phyloP scores from a whole-genome alignment of 2,329 filamentous ascomycete species.

The Diplocarpon rosae region DNA sequence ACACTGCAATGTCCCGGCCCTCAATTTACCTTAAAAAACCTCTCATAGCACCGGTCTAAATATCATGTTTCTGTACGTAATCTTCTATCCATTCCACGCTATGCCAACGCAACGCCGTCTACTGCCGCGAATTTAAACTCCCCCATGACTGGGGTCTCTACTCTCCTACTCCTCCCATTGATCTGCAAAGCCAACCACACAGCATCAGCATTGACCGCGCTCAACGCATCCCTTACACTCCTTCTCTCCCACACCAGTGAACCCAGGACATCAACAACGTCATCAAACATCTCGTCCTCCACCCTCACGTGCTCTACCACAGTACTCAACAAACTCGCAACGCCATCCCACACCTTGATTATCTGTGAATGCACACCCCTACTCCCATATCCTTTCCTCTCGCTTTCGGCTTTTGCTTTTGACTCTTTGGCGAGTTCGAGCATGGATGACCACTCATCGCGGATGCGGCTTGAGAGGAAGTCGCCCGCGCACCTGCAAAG shows the following conservation, averaged over 20 bases:
- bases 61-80: too few relatives aligned
- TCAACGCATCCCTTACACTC: constrained; percentile 46
- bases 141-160: constrained; percentile 33
- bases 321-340: constrained; percentile 45
- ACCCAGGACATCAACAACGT: constrained; percentile 52
- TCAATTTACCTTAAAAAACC: too few relatives aligned
- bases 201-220: constrained; percentile 58
- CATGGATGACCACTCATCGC: constrained; percentile 56
- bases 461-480: constrained; percentile 68
- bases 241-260: constrained; percentile 35
- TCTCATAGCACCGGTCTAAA: too few relatives aligned
- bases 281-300: constrained; percentile 60
- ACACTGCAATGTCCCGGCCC: too few relatives aligned
- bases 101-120: neutral
- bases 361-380: constrained; percentile 50
- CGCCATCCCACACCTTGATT: constrained; percentile 52
- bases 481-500: constrained; percentile 66
- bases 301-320: constrained; percentile 53
- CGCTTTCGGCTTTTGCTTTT: constrained; percentile 32
- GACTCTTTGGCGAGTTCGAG: constrained; percentile 38
- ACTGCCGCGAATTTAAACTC: constrained; percentile 28
- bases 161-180: constrained; percentile 23
- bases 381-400: constrained; percentile 26
- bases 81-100: neutral
- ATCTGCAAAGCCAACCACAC: constrained; percentile 54